These are phyloP conservation scores for Podaxis sp. DNA, from an alignment of 768 basidiomycete genomes.

Conservation along the genomic window DNA sequence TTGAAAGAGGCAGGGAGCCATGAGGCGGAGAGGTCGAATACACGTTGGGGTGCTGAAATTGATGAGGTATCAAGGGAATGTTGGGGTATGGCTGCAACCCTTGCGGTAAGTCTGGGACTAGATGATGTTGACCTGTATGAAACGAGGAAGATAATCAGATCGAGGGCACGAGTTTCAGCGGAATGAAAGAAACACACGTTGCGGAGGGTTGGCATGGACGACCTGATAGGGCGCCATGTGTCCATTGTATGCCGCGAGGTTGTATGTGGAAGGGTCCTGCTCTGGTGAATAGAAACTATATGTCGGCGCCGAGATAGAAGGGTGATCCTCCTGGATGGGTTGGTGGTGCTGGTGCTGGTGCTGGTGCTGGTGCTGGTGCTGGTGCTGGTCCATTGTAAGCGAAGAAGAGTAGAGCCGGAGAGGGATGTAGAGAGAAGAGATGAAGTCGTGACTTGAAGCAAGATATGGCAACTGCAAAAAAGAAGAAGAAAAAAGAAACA, in stretches of 20 bases:
- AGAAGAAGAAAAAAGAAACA: conserved; percentile 36
- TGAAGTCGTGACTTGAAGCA: conserved; percentile 22
- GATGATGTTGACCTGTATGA: conserved; percentile 50
- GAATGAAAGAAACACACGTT: conserved; percentile 67
- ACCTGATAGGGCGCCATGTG: conserved; percentile 62
- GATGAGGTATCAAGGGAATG: conserved; percentile 68
- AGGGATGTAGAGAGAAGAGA: conserved; percentile 18
- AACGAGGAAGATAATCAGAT: conserved; percentile 64
- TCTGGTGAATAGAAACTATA: conserved; percentile 23
- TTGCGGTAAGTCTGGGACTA: conserved; percentile 64
- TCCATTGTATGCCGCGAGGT: conserved; percentile 46
- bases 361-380: conserved; percentile 35
- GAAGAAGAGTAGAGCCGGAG: conserved; percentile 34
- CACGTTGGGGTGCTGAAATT: conserved; percentile 58
- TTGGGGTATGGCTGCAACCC: conserved; percentile 47
- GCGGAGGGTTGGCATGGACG: conserved; percentile 58
- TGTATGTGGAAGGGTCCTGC: conserved; percentile 53
- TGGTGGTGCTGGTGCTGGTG: conserved; percentile 35
- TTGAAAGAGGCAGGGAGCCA: conserved; percentile 63
- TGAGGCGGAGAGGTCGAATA: conserved; percentile 64
- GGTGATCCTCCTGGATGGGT: conserved; percentile 49
- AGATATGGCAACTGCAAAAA: conserved; percentile 26
- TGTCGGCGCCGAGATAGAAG: conserved; percentile 31
- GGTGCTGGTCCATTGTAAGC: conserved; percentile 47
- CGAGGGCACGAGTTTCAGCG: conserved; percentile 52